phyloP scores from a whole-genome alignment of 306 rosid species.

The Lathyrus aphaca region DNA sequence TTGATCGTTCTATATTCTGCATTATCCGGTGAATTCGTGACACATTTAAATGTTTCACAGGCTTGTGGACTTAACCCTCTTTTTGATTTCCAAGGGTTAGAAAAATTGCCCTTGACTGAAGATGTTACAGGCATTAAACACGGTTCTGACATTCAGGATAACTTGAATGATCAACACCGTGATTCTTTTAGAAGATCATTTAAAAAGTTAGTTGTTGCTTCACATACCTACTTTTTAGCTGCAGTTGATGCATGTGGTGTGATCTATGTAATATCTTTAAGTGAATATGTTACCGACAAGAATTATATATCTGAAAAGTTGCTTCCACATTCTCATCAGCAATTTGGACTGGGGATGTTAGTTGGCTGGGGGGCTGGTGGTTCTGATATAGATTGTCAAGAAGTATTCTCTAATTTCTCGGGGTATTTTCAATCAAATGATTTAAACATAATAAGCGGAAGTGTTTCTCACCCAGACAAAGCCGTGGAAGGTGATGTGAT shows the following conservation, averaged over 20 bases:
- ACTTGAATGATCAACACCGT: conserved; percentile 41
- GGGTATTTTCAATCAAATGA: conserved; percentile 36
- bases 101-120: conserved; percentile 34
- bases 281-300: conserved; percentile 49
- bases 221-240: conserved; percentile 71
- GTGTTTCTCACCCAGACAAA: conserved; percentile 43
- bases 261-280: conserved; percentile 61
- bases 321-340: conserved; percentile 63
- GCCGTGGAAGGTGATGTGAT: conserved; percentile 40
- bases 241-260: conserved; percentile 82
- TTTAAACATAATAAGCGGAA: conserved; percentile 40
- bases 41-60: conserved; percentile 61
- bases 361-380: conserved; percentile 88
- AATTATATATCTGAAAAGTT: conserved; percentile 52
- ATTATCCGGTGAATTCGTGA: conserved; percentile 71
- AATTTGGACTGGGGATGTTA: conserved; percentile 62
- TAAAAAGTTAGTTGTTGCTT: conserved; percentile 76
- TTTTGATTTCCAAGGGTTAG: conserved; percentile 46
- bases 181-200: conserved; percentile 53
- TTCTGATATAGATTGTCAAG: conserved; percentile 68
- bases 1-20: conserved; percentile 67
- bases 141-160: conserved; percentile 44
- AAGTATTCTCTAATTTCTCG: conserved; percentile 44
- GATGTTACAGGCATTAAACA: conserved; percentile 39
- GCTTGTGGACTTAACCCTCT: conserved; percentile 54